phyloP scores from a whole-genome alignment of 1,139 yeast genomes.

The Hansenula lynferdii region DNA sequence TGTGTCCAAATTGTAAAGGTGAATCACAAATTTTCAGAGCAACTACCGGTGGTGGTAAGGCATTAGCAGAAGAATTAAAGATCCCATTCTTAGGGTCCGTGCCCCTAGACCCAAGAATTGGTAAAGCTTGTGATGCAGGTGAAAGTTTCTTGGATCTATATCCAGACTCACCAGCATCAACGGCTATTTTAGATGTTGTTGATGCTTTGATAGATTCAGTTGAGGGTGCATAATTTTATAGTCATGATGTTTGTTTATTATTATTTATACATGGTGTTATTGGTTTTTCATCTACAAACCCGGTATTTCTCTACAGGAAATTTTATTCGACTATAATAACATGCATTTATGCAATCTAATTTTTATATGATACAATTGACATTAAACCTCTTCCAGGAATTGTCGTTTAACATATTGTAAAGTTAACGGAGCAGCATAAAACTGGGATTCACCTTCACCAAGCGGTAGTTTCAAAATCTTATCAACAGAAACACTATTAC shows the following conservation, averaged over 20 bases:
- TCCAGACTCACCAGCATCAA: conserved; percentile 93
- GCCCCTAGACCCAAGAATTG: conserved; percentile 94
- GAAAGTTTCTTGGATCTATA: conserved; percentile 75
- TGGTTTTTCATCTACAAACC: no score
- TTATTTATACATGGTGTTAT: neutral
- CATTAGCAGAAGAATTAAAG: conserved; percentile 71
- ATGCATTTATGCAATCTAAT: no score
- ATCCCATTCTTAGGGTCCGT: conserved; percentile 85
- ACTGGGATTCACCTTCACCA: conserved; percentile 43
- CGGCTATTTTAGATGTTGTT: conserved; percentile 81
- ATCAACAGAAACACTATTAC: conserved; percentile 21
- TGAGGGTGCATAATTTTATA: neutral
- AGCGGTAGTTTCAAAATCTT: conserved; percentile 34
- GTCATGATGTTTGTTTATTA: no score
- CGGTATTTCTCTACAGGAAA: neutral
- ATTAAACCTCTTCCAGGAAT: conserved; percentile 1
- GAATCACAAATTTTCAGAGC: conserved; percentile 89
- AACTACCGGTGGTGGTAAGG: conserved; percentile 94
- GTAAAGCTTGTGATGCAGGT: conserved; percentile 86
- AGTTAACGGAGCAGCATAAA: conserved; percentile 26
- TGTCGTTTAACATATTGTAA: conserved; percentile 7
- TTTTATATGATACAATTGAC: neutral
- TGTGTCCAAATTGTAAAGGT: conserved; percentile 91
- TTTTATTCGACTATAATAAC: neutral
- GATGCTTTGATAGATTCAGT: conserved; percentile 36